Evolutionary conservation across 257 asterid species (phyloP).

Genomic region (Buddleja alternifolia): DNA sequence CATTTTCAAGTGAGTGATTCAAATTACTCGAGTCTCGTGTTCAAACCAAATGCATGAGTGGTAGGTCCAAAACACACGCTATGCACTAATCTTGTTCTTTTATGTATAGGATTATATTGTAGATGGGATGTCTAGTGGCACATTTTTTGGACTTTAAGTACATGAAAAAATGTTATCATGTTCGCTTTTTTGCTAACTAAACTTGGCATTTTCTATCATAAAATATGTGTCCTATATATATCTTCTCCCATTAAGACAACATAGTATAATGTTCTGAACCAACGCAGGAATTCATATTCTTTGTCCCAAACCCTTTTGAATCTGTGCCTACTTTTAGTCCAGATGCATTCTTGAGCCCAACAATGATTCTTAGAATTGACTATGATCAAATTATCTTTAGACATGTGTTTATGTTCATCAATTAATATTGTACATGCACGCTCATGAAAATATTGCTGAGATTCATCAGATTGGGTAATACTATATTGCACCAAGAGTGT

Average conservation of each 20-base stretch:
- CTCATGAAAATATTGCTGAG: not conserved
- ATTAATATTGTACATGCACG: not conserved
- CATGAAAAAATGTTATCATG: constrained; percentile 13
- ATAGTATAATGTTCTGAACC: not conserved
- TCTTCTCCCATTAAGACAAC: constrained; percentile 2
- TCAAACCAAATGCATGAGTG: constrained; percentile 16
- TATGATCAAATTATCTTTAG: not conserved
- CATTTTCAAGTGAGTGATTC: too few species aligned
- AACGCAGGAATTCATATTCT: not conserved
- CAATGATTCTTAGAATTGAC: constrained; percentile 20
- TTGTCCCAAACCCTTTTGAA: constrained; percentile 30
- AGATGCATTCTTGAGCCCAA: constrained; percentile 36
- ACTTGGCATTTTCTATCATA: constrained; percentile 2
- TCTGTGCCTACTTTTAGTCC: constrained; percentile 32
- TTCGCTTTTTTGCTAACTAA: constrained; percentile 4
- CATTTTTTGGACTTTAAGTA: not conserved
- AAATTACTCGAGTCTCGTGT: too few species aligned
- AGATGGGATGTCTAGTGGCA: constrained; percentile 18
- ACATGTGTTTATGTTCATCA: not conserved
- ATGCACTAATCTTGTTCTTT: constrained; percentile 6
- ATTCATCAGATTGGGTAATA: not conserved
- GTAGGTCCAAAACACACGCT: constrained; percentile 31
- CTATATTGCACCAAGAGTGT: too few species aligned
- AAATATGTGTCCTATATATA: not conserved
- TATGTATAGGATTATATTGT: not conserved